Evolutionary conservation across 73 alveolate genomes (phyloP).

Genomic region (Paramecium caudatum): DNA sequence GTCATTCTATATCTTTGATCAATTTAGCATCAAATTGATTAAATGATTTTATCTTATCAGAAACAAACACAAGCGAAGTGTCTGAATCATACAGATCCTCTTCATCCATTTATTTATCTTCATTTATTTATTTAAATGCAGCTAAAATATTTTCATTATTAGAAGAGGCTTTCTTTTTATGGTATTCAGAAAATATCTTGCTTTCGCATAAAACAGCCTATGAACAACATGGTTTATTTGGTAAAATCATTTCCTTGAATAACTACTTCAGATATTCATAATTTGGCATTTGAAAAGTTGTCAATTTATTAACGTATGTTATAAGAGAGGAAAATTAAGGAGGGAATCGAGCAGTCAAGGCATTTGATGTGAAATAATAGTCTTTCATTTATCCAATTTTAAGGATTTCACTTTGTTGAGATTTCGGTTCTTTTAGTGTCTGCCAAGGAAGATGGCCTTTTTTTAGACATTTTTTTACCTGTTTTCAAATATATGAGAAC

Average conservation of each 20-base stretch:
- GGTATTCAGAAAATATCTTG: no score
- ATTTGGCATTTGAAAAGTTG: background rate
- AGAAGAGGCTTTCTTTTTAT: no score
- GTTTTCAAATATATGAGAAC: slow-evolving; percentile 79
- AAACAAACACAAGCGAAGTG: background rate
- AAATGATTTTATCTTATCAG: background rate
- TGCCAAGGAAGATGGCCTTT: slow-evolving; percentile 7
- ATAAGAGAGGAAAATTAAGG: background rate
- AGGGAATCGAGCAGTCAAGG: background rate
- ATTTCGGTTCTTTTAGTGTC: background rate
- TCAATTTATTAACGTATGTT: background rate
- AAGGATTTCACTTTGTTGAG: background rate
- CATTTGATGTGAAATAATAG: background rate
- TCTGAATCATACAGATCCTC: background rate
- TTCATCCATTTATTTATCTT: no score
- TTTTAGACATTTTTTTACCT: slow-evolving; percentile 63
- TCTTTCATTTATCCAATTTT: slow-evolving; percentile 35
- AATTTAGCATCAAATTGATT: background rate
- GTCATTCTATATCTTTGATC: background rate
- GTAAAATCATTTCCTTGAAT: background rate
- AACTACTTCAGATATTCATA: background rate
- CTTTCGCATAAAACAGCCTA: no score
- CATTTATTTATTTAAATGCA: no score
- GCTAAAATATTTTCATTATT: no score
- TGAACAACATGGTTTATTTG: no score